Base-by-base conservation (phyloP, 2,329 filamentous ascomycete genomes). In the Pleurostoma richardsiae region DNA sequence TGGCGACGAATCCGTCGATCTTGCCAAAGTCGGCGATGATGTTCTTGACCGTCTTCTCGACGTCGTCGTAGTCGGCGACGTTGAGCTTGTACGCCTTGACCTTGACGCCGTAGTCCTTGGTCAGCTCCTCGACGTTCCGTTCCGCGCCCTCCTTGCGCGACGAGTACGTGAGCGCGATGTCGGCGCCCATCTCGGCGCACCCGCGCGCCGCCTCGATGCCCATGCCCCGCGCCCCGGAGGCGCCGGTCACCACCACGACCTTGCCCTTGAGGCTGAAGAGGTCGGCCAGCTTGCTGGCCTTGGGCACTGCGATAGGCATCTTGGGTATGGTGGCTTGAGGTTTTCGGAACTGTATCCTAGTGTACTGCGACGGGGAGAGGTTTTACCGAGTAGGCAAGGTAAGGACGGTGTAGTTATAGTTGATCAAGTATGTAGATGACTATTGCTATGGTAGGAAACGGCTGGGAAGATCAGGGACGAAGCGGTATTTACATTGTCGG, bases 1-100 rank as follows among this genome's bases (percentile, higher is more conserved):
- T 90, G 57, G 86, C 86, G 44, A 90, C 78, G 56, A 90, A 88
- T 52, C 85, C 79, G 53, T 90, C 86, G 47, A 90, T 79, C 41
- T 82, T 80, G 59, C 83, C 83, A 61, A 90, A 90, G 62, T 91
- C 87, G 55, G 73, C 70, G 61, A 86, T 76, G 54, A 90, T 82
- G 29, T 88, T 78, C 49, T 72, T 69, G 47, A 82, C 69, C 53
- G 80, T 73, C 40, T 68, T 60, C 61, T 80, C 68, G 47, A 82
- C 73, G 19, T 73, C 66, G n/a, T 65, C 57, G 56, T 72, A 77
- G 50, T 80, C 70, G 49, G 69, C 74, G 19, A 80, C 68, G 59
- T 83, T 76, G 54, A 80, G 73, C 64, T 79, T 71, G 66, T 82
- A 82, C 39, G 77, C 77, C 67, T 78, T 79, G 62, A 72, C 79